Base-by-base conservation (phyloP, 768 basidiomycete genomes). In the Trametes cinnabarina region DNA sequence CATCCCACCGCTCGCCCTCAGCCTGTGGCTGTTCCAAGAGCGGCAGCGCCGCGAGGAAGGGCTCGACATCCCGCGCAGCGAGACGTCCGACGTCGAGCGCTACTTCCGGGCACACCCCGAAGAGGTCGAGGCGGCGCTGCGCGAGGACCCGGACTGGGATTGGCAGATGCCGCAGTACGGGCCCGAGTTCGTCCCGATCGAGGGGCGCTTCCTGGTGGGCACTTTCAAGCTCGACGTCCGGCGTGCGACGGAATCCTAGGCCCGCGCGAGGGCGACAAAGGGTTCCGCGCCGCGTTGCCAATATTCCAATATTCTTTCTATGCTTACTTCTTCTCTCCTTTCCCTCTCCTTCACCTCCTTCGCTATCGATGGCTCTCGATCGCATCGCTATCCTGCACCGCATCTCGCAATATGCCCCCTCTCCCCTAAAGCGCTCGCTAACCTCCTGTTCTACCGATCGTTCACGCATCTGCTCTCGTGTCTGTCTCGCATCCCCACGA, bases 61-160 rank as follows among this genome's bases (percentile, higher is more conserved):
- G 7, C 15, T 14, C 2, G 42, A 47, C 53, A 17, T 51, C 4
- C 53, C 53, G 8, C 14, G 17, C 19, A 4, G 4, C 26, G 17
- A 23, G 25, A 3, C 25, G n/a, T 15, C 37, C 11, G 52, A 55
- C 42, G 34, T 35, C 41, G 42, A 51, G n/a, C 32, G 43, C n/a
- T 60, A 60, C 51, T 55, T 60, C 22, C 14, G 17, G 15, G 53
- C 30, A 4, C 53, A 60, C 49, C 59, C 59, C 1, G 59, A 60
- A 3, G 48, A 60, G 49, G 22, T 40, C 20, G 59, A 60, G 48
- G 17, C 48, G 3, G 40, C 40, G n/a, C 30, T 60, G 17, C 32
- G 34, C 3, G 41, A 49, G 1, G 48, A 55, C 15, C 48, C 48
- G 17, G 10, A 46, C 15, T 55, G 54, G 48, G 41, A 51, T 41